phyloP scores from a whole-genome alignment of 768 basidiomycete species.

The Heimioporus sp. region DNA sequence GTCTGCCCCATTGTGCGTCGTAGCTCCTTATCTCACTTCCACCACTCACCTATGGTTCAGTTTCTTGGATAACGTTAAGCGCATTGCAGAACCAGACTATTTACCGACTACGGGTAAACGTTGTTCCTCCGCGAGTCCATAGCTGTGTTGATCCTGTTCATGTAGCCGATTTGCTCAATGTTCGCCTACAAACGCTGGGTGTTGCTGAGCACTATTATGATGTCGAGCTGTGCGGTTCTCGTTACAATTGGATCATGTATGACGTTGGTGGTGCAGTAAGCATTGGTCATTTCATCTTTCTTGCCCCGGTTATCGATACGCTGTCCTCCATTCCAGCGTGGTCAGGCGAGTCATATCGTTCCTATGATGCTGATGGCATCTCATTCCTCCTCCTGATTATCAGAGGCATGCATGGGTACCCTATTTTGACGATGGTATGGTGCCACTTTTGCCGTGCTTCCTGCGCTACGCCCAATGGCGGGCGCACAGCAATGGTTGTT shows the following conservation, averaged over 20 bases:
- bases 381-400: conserved; percentile 13
- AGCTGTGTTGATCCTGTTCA: not conserved
- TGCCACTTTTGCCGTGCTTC: conserved; percentile 3
- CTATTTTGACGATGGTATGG: conserved; percentile 80
- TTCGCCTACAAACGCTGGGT: conserved; percentile 77
- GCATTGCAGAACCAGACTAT: conserved; percentile 69
- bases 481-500: conserved; percentile 17
- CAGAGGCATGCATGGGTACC: conserved; percentile 82
- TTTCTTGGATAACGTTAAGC: conserved; percentile 63
- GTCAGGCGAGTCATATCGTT: conserved; percentile 46
- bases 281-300: conserved; percentile 12
- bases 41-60: conserved; percentile 34
- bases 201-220: conserved; percentile 76
- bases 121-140: not conserved
- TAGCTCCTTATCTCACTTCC: not conserved
- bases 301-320: not conserved
- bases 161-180: conserved; percentile 73
- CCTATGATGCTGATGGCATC: conserved; percentile 11
- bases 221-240: conserved; percentile 57
- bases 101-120: conserved; percentile 62
- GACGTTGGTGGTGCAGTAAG: conserved; percentile 83
- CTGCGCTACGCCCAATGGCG: conserved; percentile 10
- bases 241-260: conserved; percentile 76
- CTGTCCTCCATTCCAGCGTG: conserved; percentile 41
- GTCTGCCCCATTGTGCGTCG: conserved; percentile 68